phyloP scores from a whole-genome alignment of 176 grass and related monocot genomes.

The Aegilops umbellulata region DNA sequence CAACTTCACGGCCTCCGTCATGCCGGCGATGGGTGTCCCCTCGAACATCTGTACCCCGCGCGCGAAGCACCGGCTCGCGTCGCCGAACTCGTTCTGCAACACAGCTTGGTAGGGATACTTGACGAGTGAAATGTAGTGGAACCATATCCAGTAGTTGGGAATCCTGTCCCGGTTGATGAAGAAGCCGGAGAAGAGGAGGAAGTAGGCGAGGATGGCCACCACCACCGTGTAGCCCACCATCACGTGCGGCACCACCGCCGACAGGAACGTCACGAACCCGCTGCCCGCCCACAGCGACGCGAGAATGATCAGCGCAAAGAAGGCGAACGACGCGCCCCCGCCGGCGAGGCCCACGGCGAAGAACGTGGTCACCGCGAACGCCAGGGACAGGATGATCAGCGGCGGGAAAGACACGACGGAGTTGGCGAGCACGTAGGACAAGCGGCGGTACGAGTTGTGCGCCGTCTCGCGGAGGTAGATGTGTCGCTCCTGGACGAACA shows the following conservation, averaged over 20 bases:
- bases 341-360: slow-evolving; percentile 83
- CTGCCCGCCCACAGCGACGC: slow-evolving; percentile 85
- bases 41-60: slow-evolving; percentile 74
- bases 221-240: slow-evolving; percentile 85
- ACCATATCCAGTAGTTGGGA: slow-evolving; percentile 89
- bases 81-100: slow-evolving; percentile 75
- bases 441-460: slow-evolving; percentile 78
- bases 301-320: slow-evolving; percentile 58
- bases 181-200: slow-evolving; percentile 79
- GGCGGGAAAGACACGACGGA: slow-evolving; percentile 65
- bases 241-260: slow-evolving; percentile 77
- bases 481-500: slow-evolving; percentile 91
- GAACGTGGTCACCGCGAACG: slow-evolving; percentile 73
- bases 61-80: slow-evolving; percentile 51
- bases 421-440: slow-evolving; percentile 80
- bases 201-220: slow-evolving; percentile 85
- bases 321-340: slow-evolving; percentile 52
- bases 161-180: slow-evolving; percentile 84
- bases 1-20: slow-evolving; percentile 41
- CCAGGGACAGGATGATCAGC: slow-evolving; percentile 61
- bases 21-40: slow-evolving; percentile 42
- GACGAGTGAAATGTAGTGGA: slow-evolving; percentile 81
- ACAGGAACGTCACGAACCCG: slow-evolving; percentile 93
- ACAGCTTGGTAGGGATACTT: slow-evolving; percentile 91
- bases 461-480: slow-evolving; percentile 88